Percentiles rank a stretch among this genome's conserved stretches.
Evolutionary conservation across 2,329 filamentous ascomycete species (phyloP).

Genomic region (Huntiella bhutanensis): DNA sequence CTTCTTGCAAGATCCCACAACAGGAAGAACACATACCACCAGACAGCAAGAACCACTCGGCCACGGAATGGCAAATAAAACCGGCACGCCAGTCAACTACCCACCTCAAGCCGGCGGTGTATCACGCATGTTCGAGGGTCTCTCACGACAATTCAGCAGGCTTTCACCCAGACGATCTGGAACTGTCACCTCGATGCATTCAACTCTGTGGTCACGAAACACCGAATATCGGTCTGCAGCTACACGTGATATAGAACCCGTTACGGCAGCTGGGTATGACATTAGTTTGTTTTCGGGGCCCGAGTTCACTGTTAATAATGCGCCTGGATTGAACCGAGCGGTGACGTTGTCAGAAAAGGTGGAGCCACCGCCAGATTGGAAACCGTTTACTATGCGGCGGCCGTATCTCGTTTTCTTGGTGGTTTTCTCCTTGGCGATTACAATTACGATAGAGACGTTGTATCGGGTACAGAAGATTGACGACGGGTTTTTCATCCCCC

Average conservation of each 20-base stretch:
- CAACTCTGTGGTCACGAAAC: no score
- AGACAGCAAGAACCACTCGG: no score
- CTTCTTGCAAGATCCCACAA: no score
- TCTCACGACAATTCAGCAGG: no score
- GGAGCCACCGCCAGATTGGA: constrained; percentile 36
- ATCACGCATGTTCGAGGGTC: no score
- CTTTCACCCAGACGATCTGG: no score
- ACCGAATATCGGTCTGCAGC: no score
- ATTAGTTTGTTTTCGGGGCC: constrained; percentile 32
- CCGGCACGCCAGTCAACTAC: no score
- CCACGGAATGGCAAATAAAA: no score
- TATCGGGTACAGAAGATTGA: constrained; percentile 22
- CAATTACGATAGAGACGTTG: constrained; percentile 32
- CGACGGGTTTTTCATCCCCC: constrained; percentile 30
- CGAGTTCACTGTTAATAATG: constrained; percentile 3
- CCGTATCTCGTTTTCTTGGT: constrained; percentile 38
- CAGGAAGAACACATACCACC: no score
- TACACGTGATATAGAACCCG: neutral
- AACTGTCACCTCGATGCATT: no score
- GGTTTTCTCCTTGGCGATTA: constrained; percentile 32
- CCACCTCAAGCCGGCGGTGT: no score
- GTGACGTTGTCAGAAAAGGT: neutral
- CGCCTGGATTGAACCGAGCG: neutral
- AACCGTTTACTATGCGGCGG: constrained; percentile 44
- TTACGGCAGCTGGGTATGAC: constrained; percentile 23